Conservation (phyloP, 2,329 filamentous ascomycete species). For the Colletotrichum sp. region DNA sequence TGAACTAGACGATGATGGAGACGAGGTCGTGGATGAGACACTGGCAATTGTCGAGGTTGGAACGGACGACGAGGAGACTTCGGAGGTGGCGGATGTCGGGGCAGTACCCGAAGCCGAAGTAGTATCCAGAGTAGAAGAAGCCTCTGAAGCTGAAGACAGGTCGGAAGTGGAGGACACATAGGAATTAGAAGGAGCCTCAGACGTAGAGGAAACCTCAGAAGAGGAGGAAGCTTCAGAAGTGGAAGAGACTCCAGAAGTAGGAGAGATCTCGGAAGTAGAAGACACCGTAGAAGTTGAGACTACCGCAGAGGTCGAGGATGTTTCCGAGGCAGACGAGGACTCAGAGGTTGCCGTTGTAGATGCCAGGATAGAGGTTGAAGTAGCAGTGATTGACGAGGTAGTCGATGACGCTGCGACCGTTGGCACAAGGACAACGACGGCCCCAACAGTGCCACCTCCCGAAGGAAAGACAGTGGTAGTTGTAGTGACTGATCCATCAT, state of each 20-base stretch:
- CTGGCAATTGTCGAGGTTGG: not conserved
- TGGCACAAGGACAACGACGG: not conserved
- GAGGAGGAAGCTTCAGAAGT: not conserved
- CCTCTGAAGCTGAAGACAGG: not conserved
- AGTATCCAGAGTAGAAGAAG: not conserved
- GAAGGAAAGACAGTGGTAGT: not conserved
- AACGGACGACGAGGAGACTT: not conserved
- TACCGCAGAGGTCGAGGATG: not conserved
- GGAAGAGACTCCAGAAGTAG: not conserved
- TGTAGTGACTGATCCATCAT: not conserved
- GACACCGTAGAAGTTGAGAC: rapidly evolving
- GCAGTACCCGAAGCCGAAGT: not conserved
- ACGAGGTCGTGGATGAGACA: not conserved
- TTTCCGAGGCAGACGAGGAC: not conserved
- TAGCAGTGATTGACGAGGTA: rapidly evolving
- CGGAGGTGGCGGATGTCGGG: not conserved
- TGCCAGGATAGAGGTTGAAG: not conserved
- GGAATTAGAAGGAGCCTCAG: not conserved
- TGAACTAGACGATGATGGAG: not conserved
- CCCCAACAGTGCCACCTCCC: not conserved
- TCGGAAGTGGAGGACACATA: not conserved
- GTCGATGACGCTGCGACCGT: not conserved
- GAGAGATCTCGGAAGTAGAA: not conserved
- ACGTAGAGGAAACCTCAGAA: not conserved
- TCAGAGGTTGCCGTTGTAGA: not conserved